Base-by-base conservation (phyloP, 768 basidiomycete genomes). In the Paxillus involutus region DNA sequence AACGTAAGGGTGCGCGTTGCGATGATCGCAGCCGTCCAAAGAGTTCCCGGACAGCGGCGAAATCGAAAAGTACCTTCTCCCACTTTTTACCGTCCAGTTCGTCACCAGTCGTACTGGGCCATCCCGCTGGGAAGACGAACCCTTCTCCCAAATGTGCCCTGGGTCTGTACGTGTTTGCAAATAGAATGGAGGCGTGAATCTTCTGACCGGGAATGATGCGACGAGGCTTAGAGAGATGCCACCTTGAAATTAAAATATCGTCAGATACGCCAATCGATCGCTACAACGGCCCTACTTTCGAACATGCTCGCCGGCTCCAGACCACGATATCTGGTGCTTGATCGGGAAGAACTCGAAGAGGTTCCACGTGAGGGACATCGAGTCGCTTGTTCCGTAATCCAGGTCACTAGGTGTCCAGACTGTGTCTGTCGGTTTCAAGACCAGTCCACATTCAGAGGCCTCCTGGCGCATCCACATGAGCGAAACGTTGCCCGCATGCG, bases 391-490 rank as follows among this genome's bases (percentile, higher is more conserved):
- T 17, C 60, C 60, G 16, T 52, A 44, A 35, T 62, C 59, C 6
- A 62, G 29, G 39, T 61, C 60, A 24, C 57, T 58, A 21, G 59
- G 58, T 2, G 55, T 60, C 60, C 60, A 62, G 40, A 62, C 49
- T 35, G 57, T 30, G 17, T 60, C 51, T 21, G 47, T 53, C 12
- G 60, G 58, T 35, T 58, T 61, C 39, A 71, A 54, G 10, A 47
- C 44, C 6, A 71, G 60, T 13, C 70, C 70, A 16, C 52, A 56
- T 1, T 36, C 44, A 11, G 48, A 26, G 4, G 70, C 70, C 49
- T 71, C 68, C 14, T 54, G 59, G 43, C 62, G 59, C 70, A 71
- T 71, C 70, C 70, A 71, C 24, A 63, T 44, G 2, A 68, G 50
- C 7, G 66, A 56, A 19, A 62, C 44, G 13, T 57, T 59, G 10